phyloP scores from a whole-genome alignment of 2,329 filamentous ascomycete species.

The Tolypocladium ophioglossoides region DNA sequence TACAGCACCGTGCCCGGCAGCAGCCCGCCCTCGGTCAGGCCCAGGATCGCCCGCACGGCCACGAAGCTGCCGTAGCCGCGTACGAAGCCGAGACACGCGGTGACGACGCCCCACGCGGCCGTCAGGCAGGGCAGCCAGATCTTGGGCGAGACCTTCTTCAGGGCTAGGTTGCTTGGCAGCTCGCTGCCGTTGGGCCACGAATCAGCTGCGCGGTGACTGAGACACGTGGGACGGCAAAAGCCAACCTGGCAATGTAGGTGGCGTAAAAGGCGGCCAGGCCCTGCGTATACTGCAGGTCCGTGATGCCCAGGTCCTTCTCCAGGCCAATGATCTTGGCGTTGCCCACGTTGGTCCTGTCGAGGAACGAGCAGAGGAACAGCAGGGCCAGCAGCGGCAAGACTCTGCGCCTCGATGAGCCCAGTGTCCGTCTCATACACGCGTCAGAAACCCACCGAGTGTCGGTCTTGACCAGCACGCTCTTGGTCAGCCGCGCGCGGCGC shows the following conservation, averaged over 20 bases:
- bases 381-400: slow-evolving; percentile 53
- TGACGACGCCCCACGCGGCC: slow-evolving; percentile 46
- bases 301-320: slow-evolving; percentile 46
- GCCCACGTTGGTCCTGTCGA: slow-evolving; percentile 63
- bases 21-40: slow-evolving; percentile 53
- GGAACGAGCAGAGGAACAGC: slow-evolving; percentile 53
- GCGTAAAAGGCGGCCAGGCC: slow-evolving; percentile 56
- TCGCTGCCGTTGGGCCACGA: slow-evolving; percentile 29
- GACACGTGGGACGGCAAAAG: neutral
- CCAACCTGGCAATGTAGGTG: slow-evolving; percentile 48
- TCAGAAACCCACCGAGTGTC: slow-evolving; percentile 11
- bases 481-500: slow-evolving; percentile 9
- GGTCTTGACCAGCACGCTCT: slow-evolving; percentile 15
- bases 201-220: neutral
- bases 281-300: slow-evolving; percentile 51
- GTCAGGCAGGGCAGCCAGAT: slow-evolving; percentile 51
- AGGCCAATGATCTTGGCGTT: slow-evolving; percentile 58
- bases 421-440: neutral
- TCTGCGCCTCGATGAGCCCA: slow-evolving; percentile 20
- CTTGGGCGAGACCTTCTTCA: slow-evolving; percentile 49
- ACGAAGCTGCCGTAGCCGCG: slow-evolving; percentile 45
- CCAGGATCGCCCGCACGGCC: slow-evolving; percentile 49
- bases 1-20: slow-evolving; percentile 60
- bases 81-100: slow-evolving; percentile 46
- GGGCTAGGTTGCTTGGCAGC: slow-evolving; percentile 51